A percentile compares a stretch with the other conserved stretches of the same genome.
phyloP scores from a whole-genome alignment of 345 rosid genomes.

The Rhizophora apiculata region DNA sequence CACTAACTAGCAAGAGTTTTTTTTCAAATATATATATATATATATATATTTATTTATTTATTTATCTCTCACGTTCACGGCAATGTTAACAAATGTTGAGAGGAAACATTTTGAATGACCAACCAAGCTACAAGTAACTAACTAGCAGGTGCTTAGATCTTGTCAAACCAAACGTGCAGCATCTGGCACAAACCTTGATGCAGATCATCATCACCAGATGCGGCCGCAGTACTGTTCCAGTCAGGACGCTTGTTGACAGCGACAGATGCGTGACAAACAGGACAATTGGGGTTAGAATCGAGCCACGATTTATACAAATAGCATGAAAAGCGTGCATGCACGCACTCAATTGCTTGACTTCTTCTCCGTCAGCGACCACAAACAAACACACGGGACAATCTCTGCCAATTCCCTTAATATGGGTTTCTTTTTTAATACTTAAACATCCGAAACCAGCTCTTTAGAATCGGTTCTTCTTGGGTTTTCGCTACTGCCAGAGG shows the following conservation, averaged over 20 bases:
- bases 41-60: too few species aligned
- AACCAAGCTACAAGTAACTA: neutral
- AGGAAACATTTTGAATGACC: too few species aligned
- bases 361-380: slow-evolving; percentile 54
- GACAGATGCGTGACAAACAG: slow-evolving; percentile 61
- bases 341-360: slow-evolving; percentile 43
- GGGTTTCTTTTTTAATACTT: slow-evolving; percentile 40
- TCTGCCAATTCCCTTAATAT: slow-evolving; percentile 45
- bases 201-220: slow-evolving; percentile 37
- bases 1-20: too few species aligned
- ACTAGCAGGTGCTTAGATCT: neutral
- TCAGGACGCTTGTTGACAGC: slow-evolving; percentile 31
- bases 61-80: too few species aligned
- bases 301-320: slow-evolving; percentile 69
- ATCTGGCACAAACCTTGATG: slow-evolving; percentile 68
- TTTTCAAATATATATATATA: too few species aligned
- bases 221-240: slow-evolving; percentile 2
- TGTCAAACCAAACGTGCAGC: slow-evolving; percentile 59
- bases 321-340: slow-evolving; percentile 78
- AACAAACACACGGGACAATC: slow-evolving; percentile 76
- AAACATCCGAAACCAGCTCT: slow-evolving; percentile 22
- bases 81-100: too few species aligned
- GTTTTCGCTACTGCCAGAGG: slow-evolving; percentile 1
- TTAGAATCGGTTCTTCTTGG: neutral
- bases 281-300: slow-evolving; percentile 54